These are phyloP conservation scores for Rhizomucor pusillus DNA, from an alignment of 371 early-diverging fungal genomes.

Conservation along the genomic window DNA sequence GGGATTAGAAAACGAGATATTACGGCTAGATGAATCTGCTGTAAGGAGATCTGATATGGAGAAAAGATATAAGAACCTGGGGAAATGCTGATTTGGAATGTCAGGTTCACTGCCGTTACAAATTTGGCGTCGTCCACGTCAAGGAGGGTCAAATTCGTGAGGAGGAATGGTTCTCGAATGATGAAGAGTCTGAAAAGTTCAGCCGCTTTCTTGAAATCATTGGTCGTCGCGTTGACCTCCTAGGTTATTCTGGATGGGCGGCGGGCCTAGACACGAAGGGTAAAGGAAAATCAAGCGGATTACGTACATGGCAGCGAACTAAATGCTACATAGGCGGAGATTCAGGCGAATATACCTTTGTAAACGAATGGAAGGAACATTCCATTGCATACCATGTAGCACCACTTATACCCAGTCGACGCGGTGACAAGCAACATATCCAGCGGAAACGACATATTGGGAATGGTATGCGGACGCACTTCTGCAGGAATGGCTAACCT, in stretches of 20 bases:
- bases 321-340: constrained; percentile 48
- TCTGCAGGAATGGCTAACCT: not conserved
- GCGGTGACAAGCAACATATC: constrained; percentile 76
- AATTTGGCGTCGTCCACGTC: constrained; percentile 76
- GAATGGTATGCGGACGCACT: constrained; percentile 50
- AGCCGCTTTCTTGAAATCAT: constrained; percentile 66
- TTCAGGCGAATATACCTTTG: constrained; percentile 75
- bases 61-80: constrained; percentile 14
- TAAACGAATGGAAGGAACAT: constrained; percentile 75
- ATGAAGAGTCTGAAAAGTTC: constrained; percentile 54
- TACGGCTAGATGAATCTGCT: constrained; percentile 53
- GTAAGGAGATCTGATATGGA: constrained; percentile 16
- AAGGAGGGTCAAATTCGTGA: constrained; percentile 69
- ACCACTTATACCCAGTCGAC: constrained; percentile 72
- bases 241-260: constrained; percentile 76
- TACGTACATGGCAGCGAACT: not conserved
- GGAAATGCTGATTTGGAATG: constrained; percentile 27
- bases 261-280: constrained; percentile 81
- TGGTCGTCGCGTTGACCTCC: constrained; percentile 68
- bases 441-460: constrained; percentile 87
- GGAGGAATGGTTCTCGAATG: constrained; percentile 76
- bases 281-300: constrained; percentile 25
- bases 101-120: constrained; percentile 70
- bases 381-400: constrained; percentile 86
- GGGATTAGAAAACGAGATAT: constrained; percentile 56